These are phyloP conservation scores for Mortierella hygrophila DNA, from an alignment of 192 early-diverging fungal species.

Conservation along the genomic window DNA sequence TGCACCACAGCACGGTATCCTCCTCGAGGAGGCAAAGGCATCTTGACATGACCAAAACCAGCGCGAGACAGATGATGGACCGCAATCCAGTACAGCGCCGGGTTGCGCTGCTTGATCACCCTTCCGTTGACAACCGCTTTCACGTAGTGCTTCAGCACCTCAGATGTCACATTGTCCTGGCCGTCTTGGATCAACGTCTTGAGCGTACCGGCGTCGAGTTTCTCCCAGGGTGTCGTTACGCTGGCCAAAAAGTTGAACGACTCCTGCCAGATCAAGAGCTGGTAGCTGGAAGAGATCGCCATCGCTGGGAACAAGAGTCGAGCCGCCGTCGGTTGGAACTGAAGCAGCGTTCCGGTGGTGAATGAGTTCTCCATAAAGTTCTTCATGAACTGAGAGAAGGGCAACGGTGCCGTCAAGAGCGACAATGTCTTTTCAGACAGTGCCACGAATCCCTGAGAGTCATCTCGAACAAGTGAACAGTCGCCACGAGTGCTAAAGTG, in stretches of 20 bases:
- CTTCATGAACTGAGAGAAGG: slow-evolving; percentile 50
- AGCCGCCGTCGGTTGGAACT: slow-evolving; percentile 45
- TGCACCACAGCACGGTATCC: background rate
- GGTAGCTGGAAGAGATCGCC: slow-evolving; percentile 34
- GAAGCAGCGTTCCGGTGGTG: slow-evolving; percentile 43
- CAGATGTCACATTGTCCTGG: slow-evolving; percentile 16
- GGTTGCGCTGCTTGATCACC: slow-evolving; percentile 54
- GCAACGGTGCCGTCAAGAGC: slow-evolving; percentile 33
- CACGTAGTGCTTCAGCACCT: slow-evolving; percentile 34
- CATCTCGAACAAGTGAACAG: slow-evolving; percentile 32
- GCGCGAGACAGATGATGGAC: slow-evolving; percentile 44
- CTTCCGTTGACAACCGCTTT: slow-evolving; percentile 48
- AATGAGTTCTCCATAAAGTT: slow-evolving; percentile 53
- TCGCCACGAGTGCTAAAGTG: slow-evolving; percentile 54
- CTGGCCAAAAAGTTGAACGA: slow-evolving; percentile 49
- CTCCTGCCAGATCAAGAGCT: slow-evolving; percentile 46
- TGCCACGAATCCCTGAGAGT: slow-evolving; percentile 9
- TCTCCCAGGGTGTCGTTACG: slow-evolving; percentile 42
- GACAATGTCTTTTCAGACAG: slow-evolving; percentile 43
- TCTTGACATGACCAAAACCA: slow-evolving; percentile 37
- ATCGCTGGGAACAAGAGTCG: slow-evolving; percentile 51
- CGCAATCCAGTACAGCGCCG: slow-evolving; percentile 47
- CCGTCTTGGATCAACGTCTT: slow-evolving; percentile 41
- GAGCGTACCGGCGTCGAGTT: slow-evolving; percentile 34
- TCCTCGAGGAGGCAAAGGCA: slow-evolving; percentile 14